phyloP scores from a whole-genome alignment of 2,329 filamentous ascomycete genomes.

The Hypocreales sp. region DNA sequence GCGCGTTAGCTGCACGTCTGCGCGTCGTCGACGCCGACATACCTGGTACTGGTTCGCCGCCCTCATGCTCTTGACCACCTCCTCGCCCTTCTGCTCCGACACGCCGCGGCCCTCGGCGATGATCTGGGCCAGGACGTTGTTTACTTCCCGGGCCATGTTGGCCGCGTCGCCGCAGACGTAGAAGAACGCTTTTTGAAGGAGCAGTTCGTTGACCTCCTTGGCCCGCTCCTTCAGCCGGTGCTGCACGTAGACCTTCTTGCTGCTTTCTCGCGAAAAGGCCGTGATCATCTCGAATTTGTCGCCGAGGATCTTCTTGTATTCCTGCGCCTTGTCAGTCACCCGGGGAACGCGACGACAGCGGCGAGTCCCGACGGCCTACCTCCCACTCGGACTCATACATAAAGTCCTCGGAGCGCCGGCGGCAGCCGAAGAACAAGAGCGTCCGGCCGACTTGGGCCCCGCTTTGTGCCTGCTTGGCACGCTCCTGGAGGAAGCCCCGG shows the following conservation, averaged over 20 bases:
- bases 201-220: constrained; percentile 72
- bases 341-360: too few relatives aligned
- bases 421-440: constrained; percentile 88
- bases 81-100: constrained; percentile 76
- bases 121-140: constrained; percentile 72
- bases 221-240: constrained; percentile 75
- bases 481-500: constrained; percentile 87
- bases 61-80: constrained; percentile 94
- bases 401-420: constrained; percentile 79
- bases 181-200: constrained; percentile 80
- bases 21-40: constrained; percentile 13
- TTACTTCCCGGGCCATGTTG: constrained; percentile 93
- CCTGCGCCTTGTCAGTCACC: too few relatives aligned
- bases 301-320: constrained; percentile 69
- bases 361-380: constrained; percentile 44
- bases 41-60: constrained; percentile 92
- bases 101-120: constrained; percentile 72
- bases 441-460: constrained; percentile 77
- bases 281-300: constrained; percentile 84
- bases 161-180: constrained; percentile 97
- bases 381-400: constrained; percentile 85
- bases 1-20: not conserved
- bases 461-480: constrained; percentile 64
- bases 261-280: constrained; percentile 81
- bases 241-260: constrained; percentile 93